A percentile compares a stretch with the other conserved stretches of the same genome.
phyloP scores from a whole-genome alignment of 2,329 filamentous ascomycete genomes.

The Epichloe brachyelytri region DNA sequence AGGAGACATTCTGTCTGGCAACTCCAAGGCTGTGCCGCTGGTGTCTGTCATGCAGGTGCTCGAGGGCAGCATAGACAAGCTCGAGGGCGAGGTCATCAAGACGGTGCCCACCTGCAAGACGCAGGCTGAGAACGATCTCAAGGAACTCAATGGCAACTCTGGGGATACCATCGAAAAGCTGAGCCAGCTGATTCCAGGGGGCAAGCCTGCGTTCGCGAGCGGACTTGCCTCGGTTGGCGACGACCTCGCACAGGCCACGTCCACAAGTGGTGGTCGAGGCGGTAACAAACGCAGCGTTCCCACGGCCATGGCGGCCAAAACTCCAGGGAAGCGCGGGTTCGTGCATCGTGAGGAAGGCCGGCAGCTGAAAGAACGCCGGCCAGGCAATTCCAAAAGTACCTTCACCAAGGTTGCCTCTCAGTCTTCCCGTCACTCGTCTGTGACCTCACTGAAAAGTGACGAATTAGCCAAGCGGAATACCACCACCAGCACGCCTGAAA shows the following conservation, averaged over 20 bases:
- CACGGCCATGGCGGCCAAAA: too few species aligned
- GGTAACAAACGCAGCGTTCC: too few species aligned
- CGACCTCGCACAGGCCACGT: not conserved
- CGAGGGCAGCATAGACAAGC: slow-evolving; percentile 8
- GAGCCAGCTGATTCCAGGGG: not conserved
- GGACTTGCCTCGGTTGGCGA: not conserved
- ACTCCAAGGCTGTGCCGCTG: slow-evolving; percentile 7
- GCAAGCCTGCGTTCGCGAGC: not conserved
- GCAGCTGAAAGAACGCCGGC: too few species aligned
- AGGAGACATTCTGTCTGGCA: slow-evolving; percentile 4
- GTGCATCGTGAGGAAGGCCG: too few species aligned
- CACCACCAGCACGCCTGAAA: too few species aligned
- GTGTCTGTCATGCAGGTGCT: slow-evolving; percentile 7
- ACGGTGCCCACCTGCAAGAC: slow-evolving; percentile 8
- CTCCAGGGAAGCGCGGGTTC: too few species aligned
- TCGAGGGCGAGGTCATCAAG: slow-evolving; percentile 8
- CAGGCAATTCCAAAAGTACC: too few species aligned
- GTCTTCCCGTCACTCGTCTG: too few species aligned
- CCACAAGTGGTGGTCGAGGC: not conserved
- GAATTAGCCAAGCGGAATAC: too few species aligned
- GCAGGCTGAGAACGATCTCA: slow-evolving; percentile 4
- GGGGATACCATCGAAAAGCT: not conserved
- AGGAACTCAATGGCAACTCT: not conserved
- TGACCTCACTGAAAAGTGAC: too few species aligned
- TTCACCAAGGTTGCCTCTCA: too few species aligned